Evolutionary conservation across 1,139 yeast genomes (phyloP), one percentile per base, ranked within the genome.

Genomic region (Candida sanyaensis): DNA sequence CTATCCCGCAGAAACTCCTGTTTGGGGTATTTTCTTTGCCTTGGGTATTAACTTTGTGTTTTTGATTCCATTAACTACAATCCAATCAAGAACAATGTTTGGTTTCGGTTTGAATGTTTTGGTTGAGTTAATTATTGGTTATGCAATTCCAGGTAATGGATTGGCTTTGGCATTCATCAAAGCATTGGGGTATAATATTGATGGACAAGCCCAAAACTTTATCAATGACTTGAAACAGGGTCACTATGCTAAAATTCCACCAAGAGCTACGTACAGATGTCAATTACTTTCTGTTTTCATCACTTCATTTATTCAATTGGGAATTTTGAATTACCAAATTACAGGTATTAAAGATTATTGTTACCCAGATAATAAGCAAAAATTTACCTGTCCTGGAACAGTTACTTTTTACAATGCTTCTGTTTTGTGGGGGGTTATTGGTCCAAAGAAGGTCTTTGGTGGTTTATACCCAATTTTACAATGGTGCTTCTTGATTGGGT

Each of bases 361-460:
- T 63, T 61, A 63, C 3, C 63, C 71, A 12, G 56, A 59, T 30
- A 81, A 80, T 48, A 46, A 56, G 7, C 70, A 74, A 40, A 68
- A 68, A 38, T 81, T 79, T 58, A 66, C 80, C 4, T 82, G 87
- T 59, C 83, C 81, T 27, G 66, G 60, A 40, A 66, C 75, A n/a
- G 68, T 64, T 37, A 76, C 80, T 0, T 81, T 69, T 62, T 83
- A 73, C 64, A 71, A 71, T 44, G 81, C 88, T 3, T 75, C 84
- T 1, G 73, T 83, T 23, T 67, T 81, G 33, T 84, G 88, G 88
- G 88, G 88, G 53, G 83, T 78, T 33, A 79, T 84, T 58, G 89
- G 89, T 5, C 89, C 90, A 28, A 72, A 75, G 58, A 72, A 77
- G 44, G 78, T 83, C 6, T 82, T 84, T 56, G 62, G 38, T 48